Base-by-base conservation (phyloP, 441 rosid genomes). In the Adansonia gregorii region DNA sequence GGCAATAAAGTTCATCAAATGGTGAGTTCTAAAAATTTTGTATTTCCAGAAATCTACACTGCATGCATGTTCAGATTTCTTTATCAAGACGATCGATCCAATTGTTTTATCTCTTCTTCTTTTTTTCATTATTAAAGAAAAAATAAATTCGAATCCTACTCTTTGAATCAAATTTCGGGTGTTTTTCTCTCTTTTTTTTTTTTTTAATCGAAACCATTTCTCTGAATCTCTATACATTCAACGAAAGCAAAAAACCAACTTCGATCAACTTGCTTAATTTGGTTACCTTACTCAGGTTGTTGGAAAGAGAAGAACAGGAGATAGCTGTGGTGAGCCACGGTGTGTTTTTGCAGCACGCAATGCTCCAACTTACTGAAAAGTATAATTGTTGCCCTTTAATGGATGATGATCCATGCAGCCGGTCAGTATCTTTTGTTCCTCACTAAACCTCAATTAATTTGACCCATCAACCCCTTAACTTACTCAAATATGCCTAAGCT, bases 271-370 rank as follows among this genome's bases (percentile, higher is more conserved):
- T 22, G 45, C 11, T 1, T 35, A 43, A 20, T 76, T 27, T 2
- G 60, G 20, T 63, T 60, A 12, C 8, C 17, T 2, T 55, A 39
- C 31, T 63, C 31, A 93, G 98, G 98, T 31, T 92, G 78, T 84
- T 86, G 85, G 82, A 86, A 54, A 80, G 95, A 8, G 87, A 82
- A 17, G 98, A 94, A 84, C 87, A 81, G 81, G 93, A 92, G 83
- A 91, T 94, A 22, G 98, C 94, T 51, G 52, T 93, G 6, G 92
- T 94, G 9, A 87, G 93, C 77, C 98, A 93, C 55, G 87, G 94
- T 39, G 84, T 91, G 39, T 93, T 94, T 86, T 83, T 94, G 87
- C 87, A 88, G 76, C 59, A 89, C 14, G 88, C 89, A 8, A 81
- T 93, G 54, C 20, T 9, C 73, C 85, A 88, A 6, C 83, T 92